These are phyloP conservation scores for Luffa aegyptiaca DNA, from an alignment of 306 rosid species.

Conservation along the genomic window DNA sequence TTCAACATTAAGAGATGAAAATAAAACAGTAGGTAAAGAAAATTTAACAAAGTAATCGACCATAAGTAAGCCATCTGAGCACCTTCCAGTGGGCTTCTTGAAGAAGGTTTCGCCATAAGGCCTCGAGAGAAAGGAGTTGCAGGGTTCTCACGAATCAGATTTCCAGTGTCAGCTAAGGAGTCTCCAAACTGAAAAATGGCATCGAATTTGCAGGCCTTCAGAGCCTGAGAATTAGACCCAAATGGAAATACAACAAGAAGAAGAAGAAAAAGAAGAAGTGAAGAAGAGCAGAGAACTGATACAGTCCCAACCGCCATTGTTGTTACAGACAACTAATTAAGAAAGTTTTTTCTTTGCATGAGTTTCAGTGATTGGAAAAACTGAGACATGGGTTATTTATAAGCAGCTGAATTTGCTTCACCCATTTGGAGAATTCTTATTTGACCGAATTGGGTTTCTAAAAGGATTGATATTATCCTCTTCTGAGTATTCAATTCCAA, in stretches of 20 bases:
- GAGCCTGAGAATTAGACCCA: background rate
- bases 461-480: background rate
- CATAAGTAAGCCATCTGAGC: slow-evolving; percentile 15
- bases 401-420: background rate
- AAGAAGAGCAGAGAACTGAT: background rate
- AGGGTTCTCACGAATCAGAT: slow-evolving; percentile 5
- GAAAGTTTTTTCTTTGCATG: too few species aligned
- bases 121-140: background rate
- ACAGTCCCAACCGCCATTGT: background rate
- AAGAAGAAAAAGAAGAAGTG: background rate
- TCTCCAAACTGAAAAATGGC: slow-evolving; percentile 14
- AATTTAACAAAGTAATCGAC: slow-evolving; percentile 8
- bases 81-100: slow-evolving; percentile 16
- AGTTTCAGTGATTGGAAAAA: background rate
- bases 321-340: too few species aligned
- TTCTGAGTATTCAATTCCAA: too few species aligned
- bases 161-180: slow-evolving; percentile 14
- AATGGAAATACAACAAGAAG: background rate
- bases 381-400: background rate
- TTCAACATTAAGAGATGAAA: background rate
- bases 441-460: background rate
- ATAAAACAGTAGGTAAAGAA: background rate
- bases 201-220: slow-evolving; percentile 8
- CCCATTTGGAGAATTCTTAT: background rate
- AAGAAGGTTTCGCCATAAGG: slow-evolving; percentile 15